Evolutionary conservation across 306 rosid species (phyloP), one percentile per base, ranked within the genome.

Genomic region (Fragaria vesca): DNA sequence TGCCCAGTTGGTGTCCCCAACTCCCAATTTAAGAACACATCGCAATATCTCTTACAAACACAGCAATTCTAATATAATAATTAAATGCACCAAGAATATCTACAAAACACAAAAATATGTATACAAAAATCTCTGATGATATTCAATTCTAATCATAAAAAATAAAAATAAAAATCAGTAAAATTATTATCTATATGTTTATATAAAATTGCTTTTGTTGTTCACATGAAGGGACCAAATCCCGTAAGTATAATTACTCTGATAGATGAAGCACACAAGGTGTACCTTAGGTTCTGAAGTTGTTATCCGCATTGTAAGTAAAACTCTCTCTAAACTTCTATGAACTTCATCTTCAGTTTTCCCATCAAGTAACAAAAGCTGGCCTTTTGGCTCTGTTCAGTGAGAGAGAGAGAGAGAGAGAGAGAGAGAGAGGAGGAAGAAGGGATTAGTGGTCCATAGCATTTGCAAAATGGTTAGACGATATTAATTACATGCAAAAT

Each of bases 281-380:
- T 71, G 74, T 87, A 96, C 98, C 98, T 96, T 96, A 61, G 98
- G 98, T 83, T 96, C 96, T 76, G 98, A 88, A 30, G 89, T 88
- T 47, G 97, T 91, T 81, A 80, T 90, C 88, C 89, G 86, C 98
- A 96, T 91, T 69, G 99, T 93, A 76, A 91, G 96, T 76, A 93
- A 86, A 83, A 93, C 99, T 91, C 98, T 87, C 83, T 91, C 99
- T 83, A 95, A 90, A 79, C 96, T 93, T 86, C 90, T 88, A 70
- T 76, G 85, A 47, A 95, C 94, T 81, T 95, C 99, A 46, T 91
- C 98, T 78, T 87, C 92, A 57, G 97, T 91, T 84, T 93, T 95
- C 5, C 99, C 99, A 83, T 95, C 94, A 85, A 95, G 91, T 84
- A 87, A 84, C 60, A 95, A 83, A 86, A 95, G 97, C 87, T 93